Conservation (phyloP, 805 yeast species). For the Kodamaea sagamina region DNA sequence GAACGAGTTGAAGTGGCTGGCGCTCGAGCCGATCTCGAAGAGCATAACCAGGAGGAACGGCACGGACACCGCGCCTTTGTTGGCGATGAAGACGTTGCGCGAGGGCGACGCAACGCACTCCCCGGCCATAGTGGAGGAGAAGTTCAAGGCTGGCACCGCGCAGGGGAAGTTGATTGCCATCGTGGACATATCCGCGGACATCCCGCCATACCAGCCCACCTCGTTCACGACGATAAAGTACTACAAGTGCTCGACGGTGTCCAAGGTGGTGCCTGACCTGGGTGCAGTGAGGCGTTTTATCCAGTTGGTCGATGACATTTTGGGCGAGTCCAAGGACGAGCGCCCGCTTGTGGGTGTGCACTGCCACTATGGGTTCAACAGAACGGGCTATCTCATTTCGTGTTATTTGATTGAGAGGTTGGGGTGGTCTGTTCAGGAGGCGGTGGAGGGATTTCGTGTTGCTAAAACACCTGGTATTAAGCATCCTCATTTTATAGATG, state of each 20-base stretch:
- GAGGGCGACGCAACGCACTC: conserved; percentile 64
- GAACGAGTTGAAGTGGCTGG: conserved; percentile 72
- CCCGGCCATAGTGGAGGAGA: conserved; percentile 53
- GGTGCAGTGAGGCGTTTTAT: conserved; percentile 59
- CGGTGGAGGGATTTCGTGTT: conserved; percentile 56
- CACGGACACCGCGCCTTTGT: conserved; percentile 44
- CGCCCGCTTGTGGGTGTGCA: conserved; percentile 61
- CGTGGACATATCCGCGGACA: conserved; percentile 68
- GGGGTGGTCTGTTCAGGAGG: conserved; percentile 62
- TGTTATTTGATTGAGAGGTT: conserved; percentile 63
- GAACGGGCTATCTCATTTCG: conserved; percentile 75
- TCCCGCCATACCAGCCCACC: conserved; percentile 70
- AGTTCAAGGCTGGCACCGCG: conserved; percentile 42
- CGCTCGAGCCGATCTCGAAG: conserved; percentile 51
- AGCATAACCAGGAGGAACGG: conserved; percentile 36
- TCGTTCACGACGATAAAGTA: conserved; percentile 56
- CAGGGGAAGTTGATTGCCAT: conserved; percentile 51
- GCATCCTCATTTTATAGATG: conserved; percentile 77
- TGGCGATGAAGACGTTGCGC: conserved; percentile 76
- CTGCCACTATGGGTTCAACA: conserved; percentile 80
- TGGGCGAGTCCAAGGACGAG: conserved; percentile 23
- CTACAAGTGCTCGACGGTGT: conserved; percentile 74
- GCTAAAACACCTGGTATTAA: conserved; percentile 73
- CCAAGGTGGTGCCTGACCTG: conserved; percentile 71
- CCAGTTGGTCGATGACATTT: conserved; percentile 50